Conservation (phyloP, 2,329 filamentous ascomycete genomes). For the Epichloe typhina region DNA sequence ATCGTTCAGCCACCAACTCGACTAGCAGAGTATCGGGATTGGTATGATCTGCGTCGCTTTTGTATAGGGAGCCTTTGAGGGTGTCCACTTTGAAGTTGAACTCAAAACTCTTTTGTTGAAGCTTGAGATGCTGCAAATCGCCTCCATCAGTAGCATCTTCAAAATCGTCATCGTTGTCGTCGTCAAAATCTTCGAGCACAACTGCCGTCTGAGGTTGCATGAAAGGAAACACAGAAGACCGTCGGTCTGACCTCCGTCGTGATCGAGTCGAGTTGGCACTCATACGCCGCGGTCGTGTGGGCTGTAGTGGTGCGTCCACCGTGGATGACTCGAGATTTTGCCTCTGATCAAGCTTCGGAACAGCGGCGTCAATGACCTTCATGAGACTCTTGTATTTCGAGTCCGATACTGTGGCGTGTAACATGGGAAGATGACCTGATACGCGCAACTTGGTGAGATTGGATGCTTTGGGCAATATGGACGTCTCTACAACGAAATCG, state of each 20-base stretch:
- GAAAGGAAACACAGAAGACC: conserved; percentile 64
- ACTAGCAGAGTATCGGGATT: conserved; percentile 73
- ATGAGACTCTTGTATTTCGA: conserved; percentile 95
- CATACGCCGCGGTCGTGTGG: conserved; percentile 28
- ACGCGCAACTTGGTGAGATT: conserved; percentile 87
- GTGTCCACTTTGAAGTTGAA: conserved; percentile 94
- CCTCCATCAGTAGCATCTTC: conserved; percentile 51
- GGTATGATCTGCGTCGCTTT: conserved; percentile 65
- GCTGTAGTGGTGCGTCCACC: conserved; percentile 14
- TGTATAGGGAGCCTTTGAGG: conserved; percentile 83
- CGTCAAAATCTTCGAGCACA: conserved; percentile 64
- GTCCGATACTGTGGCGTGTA: conserved; percentile 87
- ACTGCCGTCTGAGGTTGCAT: conserved; percentile 60
- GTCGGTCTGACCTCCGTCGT: conserved; percentile 35
- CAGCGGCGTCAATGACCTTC: conserved; percentile 88
- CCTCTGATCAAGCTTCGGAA: conserved; percentile 60
- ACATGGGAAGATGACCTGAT: conserved; percentile 78
- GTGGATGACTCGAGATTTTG: conserved; percentile 9
- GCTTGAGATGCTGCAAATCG: conserved; percentile 46
- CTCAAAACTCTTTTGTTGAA: conserved; percentile 86
- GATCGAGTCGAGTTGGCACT: conserved; percentile 34
- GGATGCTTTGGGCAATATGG: conserved; percentile 89
- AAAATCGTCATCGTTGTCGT: conserved; percentile 52
- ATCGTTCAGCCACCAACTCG: conserved; percentile 80
- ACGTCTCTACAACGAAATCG: conserved; percentile 90